Base-by-base conservation (phyloP, 2,329 filamentous ascomycete genomes). In the Aureobasidium lini region DNA sequence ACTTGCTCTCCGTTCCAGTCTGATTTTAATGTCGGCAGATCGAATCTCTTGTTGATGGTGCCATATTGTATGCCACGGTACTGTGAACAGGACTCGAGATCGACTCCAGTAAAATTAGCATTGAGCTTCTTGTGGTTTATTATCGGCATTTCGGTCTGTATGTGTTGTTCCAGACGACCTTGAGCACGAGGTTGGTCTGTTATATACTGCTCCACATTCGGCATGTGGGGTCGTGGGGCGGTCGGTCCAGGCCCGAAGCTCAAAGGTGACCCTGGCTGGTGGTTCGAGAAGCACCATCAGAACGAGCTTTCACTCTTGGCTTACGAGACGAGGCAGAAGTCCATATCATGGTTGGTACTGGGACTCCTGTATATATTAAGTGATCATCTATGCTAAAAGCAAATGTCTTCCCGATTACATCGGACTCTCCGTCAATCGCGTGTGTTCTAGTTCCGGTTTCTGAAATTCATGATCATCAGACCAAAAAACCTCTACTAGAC, bases 1-100 rank as follows among this genome's bases (percentile, higher is more conserved):
- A 70, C 69, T 9, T 57, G 43, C 4, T 66, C 50, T 28, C 70
- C 63, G 0, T 65, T 65, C 61, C 57, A 63, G 11, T 59, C 46
- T 16, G 54, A 37, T 13, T 61, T 44, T 9, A 61, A 13, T 1
- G 44, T 43, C 2, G 64, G 62, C 31, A 53, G 11, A 46, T 57
- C 54, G 52, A 65, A 65, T 42, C 63, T 60, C 34, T 58, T 48
- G 10, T 46, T 49, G 10, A 65, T 60, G 34, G 40, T 50, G 10
- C 60, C 64, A 29, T 65, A 65, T 46, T 52, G 61, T 34, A 65
- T 62, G 23, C 64, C 64, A 32, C 63, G 63, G 40, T 62, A 65
- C 29, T 64, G 63, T 36, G 56, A 52, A 16, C 59, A 57, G 23
- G 59, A n/a, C 4, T 48, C 42, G 34, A 31, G n/a, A 8, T 54